These are phyloP conservation scores for Synchytrium microbalum DNA, from an alignment of 371 early-diverging fungal species.

Conservation along the genomic window DNA sequence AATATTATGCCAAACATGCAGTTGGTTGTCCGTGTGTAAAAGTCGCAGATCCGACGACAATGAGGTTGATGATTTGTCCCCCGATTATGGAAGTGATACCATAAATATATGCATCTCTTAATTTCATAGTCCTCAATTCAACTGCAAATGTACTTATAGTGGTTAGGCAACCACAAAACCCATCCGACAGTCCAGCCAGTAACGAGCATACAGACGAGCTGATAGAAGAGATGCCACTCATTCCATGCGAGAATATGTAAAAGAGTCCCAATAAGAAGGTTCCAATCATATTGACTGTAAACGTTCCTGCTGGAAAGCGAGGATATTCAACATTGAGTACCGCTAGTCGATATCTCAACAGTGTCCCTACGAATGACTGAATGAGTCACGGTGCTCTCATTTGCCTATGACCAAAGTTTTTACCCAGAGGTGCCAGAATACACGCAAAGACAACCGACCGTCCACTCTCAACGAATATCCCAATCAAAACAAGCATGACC, in stretches of 20 bases:
- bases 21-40: too few relatives aligned
- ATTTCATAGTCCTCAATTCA: constrained; percentile 13
- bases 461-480: constrained; percentile 2
- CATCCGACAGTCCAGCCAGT: constrained; percentile 15
- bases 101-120: constrained; percentile 8
- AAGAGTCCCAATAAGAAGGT: constrained; percentile 8
- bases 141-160: constrained; percentile 26
- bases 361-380: constrained; percentile 10
- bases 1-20: too few relatives aligned
- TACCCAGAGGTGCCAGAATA: constrained; percentile 7
- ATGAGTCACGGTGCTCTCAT: too few relatives aligned
- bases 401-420: too few relatives aligned
- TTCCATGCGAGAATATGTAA: not conserved
- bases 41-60: not conserved
- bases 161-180: constrained; percentile 28
- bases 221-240: not conserved
- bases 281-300: constrained; percentile 21
- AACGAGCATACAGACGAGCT: constrained; percentile 10
- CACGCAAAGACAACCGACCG: not conserved
- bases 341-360: constrained; percentile 12
- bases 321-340: constrained; percentile 5
- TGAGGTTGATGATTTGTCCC: not conserved
- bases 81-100: not conserved
- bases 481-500: not conserved
- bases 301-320: constrained; percentile 19